Conservation (phyloP, 352 stramenopile genomes). For the Phytophthora pseudosyringae region DNA sequence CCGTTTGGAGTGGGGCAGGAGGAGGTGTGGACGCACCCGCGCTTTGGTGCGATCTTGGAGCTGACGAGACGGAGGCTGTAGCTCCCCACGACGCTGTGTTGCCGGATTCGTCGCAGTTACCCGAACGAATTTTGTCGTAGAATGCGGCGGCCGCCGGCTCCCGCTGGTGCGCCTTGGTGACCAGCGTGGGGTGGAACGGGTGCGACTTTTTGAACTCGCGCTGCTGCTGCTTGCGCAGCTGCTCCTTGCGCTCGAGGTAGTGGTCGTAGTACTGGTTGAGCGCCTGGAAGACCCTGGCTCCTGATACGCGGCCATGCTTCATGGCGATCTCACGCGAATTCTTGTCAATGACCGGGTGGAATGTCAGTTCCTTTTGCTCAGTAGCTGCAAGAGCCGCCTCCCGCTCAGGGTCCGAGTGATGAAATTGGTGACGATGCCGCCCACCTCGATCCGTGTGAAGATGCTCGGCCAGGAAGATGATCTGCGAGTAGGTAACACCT, state of each 20-base stretch:
- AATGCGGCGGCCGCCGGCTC: constrained; percentile 48
- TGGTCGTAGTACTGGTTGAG: constrained; percentile 81
- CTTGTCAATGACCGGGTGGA: constrained; percentile 70
- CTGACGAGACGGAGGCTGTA: constrained; percentile 18
- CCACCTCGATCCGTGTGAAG: constrained; percentile 49
- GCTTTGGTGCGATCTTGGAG: constrained; percentile 4
- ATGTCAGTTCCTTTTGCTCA: constrained; percentile 68
- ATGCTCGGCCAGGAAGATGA: constrained; percentile 70
- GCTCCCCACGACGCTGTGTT: constrained; percentile 2
- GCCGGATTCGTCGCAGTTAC: constrained; percentile 23
- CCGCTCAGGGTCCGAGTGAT: constrained; percentile 22
- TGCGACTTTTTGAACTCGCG: constrained; percentile 64
- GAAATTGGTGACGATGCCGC: constrained; percentile 29
- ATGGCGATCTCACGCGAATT: constrained; percentile 67
- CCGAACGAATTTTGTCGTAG: constrained; percentile 58
- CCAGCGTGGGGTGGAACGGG: constrained; percentile 68
- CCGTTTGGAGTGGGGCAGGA: constrained; percentile 46
- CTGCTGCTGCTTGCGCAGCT: constrained; percentile 58
- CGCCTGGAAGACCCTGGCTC: constrained; percentile 67
- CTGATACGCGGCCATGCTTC: constrained; percentile 65
- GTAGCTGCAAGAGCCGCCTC: constrained; percentile 27
- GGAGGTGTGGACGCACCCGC: constrained; percentile 12
- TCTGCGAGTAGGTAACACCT: constrained; percentile 73
- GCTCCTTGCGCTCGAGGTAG: constrained; percentile 65
- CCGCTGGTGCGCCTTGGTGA: constrained; percentile 53